These are phyloP conservation scores for Acanthamoeba triangularis DNA, from an alignment of 208 protist genomes.

Conservation along the genomic window DNA sequence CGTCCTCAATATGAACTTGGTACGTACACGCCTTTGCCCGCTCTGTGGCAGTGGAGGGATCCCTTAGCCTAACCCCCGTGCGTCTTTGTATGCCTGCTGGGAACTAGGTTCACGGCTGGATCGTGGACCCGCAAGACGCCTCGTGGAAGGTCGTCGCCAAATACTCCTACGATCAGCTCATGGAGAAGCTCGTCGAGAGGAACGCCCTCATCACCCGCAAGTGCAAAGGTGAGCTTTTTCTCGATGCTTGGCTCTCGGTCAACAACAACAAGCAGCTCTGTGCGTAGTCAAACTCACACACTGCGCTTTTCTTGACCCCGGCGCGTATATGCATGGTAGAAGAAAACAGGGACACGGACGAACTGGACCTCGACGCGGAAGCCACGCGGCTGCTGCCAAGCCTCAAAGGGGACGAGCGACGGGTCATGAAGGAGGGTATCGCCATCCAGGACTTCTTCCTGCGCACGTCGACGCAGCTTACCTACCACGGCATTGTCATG, in stretches of 20 bases:
- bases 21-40: not conserved
- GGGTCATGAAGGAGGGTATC: not conserved
- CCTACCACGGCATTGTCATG: conserved; percentile 32
- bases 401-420: not conserved
- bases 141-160: not conserved
- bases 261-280: too few species aligned
- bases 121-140: conserved; percentile 52
- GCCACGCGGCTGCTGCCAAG: not conserved
- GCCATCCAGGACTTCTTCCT: conserved; percentile 10
- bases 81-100: too few species aligned
- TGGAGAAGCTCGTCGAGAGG: conserved; percentile 19
- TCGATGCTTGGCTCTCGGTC: too few species aligned
- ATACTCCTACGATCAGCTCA: conserved; percentile 43
- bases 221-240: conserved; percentile 7
- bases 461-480: conserved; percentile 10
- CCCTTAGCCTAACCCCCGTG: not conserved
- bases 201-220: conserved; percentile 9
- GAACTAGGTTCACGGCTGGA: conserved; percentile 41
- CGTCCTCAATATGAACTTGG: conserved; percentile 58
- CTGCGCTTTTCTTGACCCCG: not conserved
- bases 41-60: too few species aligned
- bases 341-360: not conserved
- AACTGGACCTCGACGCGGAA: not conserved
- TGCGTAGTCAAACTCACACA: too few species aligned
- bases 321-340: not conserved